Evolutionary conservation across 1,284 basidiomycete genomes (phyloP).

Genomic region (Neonothopanus nambi): DNA sequence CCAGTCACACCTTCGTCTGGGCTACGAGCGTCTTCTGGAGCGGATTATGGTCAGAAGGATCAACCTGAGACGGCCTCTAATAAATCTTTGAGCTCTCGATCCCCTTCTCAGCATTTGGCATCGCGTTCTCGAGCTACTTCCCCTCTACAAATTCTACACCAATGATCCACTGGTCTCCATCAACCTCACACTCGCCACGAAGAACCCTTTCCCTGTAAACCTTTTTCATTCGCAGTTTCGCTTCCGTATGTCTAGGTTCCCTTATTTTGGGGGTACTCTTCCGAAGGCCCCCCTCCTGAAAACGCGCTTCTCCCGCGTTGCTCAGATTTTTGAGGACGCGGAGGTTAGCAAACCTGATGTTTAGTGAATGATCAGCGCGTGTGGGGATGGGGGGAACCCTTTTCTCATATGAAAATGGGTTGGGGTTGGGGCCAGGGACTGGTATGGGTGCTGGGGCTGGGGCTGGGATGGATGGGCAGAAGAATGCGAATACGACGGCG

Average conservation of each 20-base stretch:
- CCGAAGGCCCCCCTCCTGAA: conserved; percentile 13
- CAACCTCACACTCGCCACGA: conserved; percentile 24
- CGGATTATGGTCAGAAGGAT: conserved; percentile 11
- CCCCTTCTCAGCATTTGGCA: conserved; percentile 32
- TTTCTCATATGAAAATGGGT: neutral
- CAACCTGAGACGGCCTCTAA: conserved; percentile 13
- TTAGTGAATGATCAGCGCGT: conserved; percentile 61
- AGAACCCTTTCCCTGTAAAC: conserved; percentile 45
- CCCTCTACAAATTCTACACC: conserved; percentile 42
- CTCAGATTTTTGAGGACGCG: conserved; percentile 70
- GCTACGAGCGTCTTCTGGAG: conserved; percentile 1
- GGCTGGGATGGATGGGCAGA: neutral
- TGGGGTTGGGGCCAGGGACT: neutral
- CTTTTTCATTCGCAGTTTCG: conserved; percentile 36
- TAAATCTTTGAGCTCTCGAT: conserved; percentile 24
- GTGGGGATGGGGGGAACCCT: conserved; percentile 28
- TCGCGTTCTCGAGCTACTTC: conserved; percentile 38
- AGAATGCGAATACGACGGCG: conserved; percentile 2
- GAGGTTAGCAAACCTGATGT: conserved; percentile 74
- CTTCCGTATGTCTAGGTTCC: conserved; percentile 18
- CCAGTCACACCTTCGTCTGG: conserved; percentile 5
- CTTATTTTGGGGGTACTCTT: conserved; percentile 14
- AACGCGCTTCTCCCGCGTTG: conserved; percentile 70
- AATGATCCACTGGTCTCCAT: conserved; percentile 37
- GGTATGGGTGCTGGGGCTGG: neutral